Evolutionary conservation across 805 yeast genomes (phyloP), one percentile per base, ranked within the genome.

Genomic region (Ogataea paraovalis): DNA sequence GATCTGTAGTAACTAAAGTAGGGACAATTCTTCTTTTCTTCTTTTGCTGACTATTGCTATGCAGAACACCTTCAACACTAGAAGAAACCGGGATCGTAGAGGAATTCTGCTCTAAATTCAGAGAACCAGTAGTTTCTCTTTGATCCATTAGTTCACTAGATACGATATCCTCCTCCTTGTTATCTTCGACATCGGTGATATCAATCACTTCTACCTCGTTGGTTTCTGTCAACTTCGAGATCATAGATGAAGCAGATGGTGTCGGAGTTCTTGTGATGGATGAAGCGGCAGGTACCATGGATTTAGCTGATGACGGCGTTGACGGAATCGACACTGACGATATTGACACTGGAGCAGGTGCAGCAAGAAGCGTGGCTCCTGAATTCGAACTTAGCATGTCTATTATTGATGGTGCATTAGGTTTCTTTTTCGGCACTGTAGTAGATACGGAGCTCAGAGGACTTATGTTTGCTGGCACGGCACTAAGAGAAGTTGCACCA

Each of bases 11-110:
- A 9, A 69, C 53, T 40, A 68, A 47, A 2, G 68, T 68, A 3
- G 74, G 74, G 3, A 65, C 64, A 28, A 70, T 55, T 46, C 71
- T 60, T 44, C 73, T 61, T 50, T 68, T 70, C 49, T 66, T 62
- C 53, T 22, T 45, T 38, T n/a, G 27, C 9, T 25, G 44, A 16
- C 13, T 4, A 21, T 37, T 28, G 23, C 12, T 42, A 22, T 5
- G 33, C 30, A 16, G 19, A 20, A 37, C 32, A 19, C 13, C 25
- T 13, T 34, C 39, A 32, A 14, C 20, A 28, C 25, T 36, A 21
- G 39, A 33, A 43, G 13, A 18, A 12, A 18, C 16, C 7, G n/a
- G 12, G 5, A 28, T 22, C 36, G 42, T 45, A 30, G 47, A 12
- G 3, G 42, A 19, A n/a, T 42, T 39, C 8, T n/a, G 13, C 22